A percentile compares a stretch with the other conserved stretches of the same genome.
phyloP scores from a whole-genome alignment of 2,329 filamentous ascomycete genomes.

The Chrysoporthe cubensis region DNA sequence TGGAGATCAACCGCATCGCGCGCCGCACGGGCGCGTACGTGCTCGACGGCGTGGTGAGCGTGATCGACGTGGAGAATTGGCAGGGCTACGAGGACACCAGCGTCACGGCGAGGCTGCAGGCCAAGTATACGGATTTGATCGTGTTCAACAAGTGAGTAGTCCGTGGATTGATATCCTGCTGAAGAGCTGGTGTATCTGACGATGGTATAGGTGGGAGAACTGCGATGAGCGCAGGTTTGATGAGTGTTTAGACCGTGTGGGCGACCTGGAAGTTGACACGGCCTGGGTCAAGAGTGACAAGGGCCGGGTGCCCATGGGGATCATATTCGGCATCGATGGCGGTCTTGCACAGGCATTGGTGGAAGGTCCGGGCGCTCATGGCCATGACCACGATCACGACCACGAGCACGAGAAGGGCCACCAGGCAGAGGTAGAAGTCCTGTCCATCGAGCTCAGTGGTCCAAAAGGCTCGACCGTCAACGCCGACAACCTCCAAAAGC shows the following conservation, averaged over 20 bases:
- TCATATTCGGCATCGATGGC: conserved; percentile 87
- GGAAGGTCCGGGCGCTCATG: conserved; percentile 45
- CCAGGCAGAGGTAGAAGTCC: conserved; percentile 90
- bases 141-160: conserved; percentile 75
- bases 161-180: neutral
- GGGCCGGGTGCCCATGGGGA: conserved; percentile 75
- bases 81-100: conserved; percentile 88
- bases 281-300: conserved; percentile 84
- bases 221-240: conserved; percentile 77
- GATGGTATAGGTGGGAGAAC: conserved; percentile 63
- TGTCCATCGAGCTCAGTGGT: conserved; percentile 73
- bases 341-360: conserved; percentile 67
- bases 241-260: conserved; percentile 75
- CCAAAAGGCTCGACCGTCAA: conserved; percentile 48
- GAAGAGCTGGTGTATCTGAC: neutral
- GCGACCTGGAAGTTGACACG: conserved; percentile 78
- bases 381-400: conserved; percentile 45
- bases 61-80: conserved; percentile 96
- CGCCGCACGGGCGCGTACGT: conserved; percentile 71
- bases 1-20: conserved; percentile 83
- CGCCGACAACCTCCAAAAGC: conserved; percentile 63
- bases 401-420: conserved; percentile 55
- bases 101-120: conserved; percentile 87
- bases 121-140: conserved; percentile 85
- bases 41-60: conserved; percentile 85